Evolutionary conservation across 2,329 filamentous ascomycete genomes (phyloP).

Genomic region (Fusarium penzigii): DNA sequence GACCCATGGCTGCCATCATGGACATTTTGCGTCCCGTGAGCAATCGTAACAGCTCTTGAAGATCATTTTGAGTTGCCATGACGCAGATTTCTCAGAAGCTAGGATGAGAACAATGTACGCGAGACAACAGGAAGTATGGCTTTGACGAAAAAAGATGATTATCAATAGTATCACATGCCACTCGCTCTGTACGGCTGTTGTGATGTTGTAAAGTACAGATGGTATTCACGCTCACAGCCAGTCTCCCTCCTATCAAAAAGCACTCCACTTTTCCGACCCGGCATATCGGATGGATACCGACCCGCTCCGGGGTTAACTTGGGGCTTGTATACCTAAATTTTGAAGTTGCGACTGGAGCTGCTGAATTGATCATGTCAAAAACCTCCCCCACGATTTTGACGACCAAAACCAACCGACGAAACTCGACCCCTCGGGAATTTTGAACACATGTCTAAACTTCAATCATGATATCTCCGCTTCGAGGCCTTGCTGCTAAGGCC

Average conservation of each 20-base stretch:
- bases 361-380: conserved; percentile 5
- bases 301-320: conserved; percentile 18
- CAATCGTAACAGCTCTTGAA: conserved; percentile 62
- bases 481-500: conserved; percentile 25
- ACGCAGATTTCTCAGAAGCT: background rate
- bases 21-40: conserved; percentile 60
- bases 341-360: conserved; percentile 3
- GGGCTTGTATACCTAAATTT: conserved; percentile 4
- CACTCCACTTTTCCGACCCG: conserved; percentile 13
- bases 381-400: background rate
- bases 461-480: conserved; percentile 33
- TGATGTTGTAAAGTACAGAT: conserved; percentile 21
- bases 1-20: conserved; percentile 60
- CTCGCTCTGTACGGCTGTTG: background rate
- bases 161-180: too few species aligned
- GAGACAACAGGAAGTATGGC: background rate
- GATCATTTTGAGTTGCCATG: conserved; percentile 59
- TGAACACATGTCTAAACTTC: conserved; percentile 14
- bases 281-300: conserved; percentile 15
- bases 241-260: conserved; percentile 6
- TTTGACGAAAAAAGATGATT: too few species aligned
- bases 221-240: background rate
- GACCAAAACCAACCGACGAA: background rate
- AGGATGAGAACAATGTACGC: background rate
- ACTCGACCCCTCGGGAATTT: background rate